These are phyloP conservation scores for Aureobasidium leucospermi DNA, from an alignment of 2,329 filamentous ascomycete genomes.

Conservation along the genomic window DNA sequence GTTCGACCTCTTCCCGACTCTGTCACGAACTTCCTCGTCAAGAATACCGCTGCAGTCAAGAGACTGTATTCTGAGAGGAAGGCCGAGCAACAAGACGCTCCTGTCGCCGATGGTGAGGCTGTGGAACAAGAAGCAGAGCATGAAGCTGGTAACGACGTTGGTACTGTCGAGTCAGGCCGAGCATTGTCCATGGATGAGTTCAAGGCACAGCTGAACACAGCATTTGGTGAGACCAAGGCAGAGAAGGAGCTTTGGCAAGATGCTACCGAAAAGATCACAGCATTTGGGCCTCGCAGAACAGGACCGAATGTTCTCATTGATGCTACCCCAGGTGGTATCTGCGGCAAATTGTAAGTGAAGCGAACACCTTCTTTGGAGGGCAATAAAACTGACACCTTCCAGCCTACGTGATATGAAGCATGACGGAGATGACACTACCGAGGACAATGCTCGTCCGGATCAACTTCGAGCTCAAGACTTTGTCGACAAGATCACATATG, in stretches of 20 bases:
- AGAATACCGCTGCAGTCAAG: constrained; percentile 73
- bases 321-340: constrained; percentile 62
- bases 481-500: constrained; percentile 83
- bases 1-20: constrained; percentile 70
- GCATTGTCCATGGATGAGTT: constrained; percentile 68
- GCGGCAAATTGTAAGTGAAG: constrained; percentile 59
- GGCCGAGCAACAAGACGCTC: constrained; percentile 34
- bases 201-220: constrained; percentile 59
- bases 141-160: constrained; percentile 42
- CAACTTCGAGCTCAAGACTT: constrained; percentile 48
- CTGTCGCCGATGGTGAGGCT: constrained; percentile 31
- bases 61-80: constrained; percentile 66
- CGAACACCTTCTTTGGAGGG: neutral
- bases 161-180: constrained; percentile 41
- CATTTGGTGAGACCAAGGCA: constrained; percentile 64
- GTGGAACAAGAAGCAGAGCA: constrained; percentile 28
- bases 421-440: constrained; percentile 18
- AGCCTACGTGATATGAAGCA: constrained; percentile 23
- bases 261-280: constrained; percentile 71
- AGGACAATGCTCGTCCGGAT: constrained; percentile 47
- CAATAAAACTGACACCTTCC: neutral
- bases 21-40: constrained; percentile 78
- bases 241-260: constrained; percentile 71
- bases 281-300: constrained; percentile 77
- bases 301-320: constrained; percentile 90